A percentile compares a stretch with the other conserved stretches of the same genome.
These are phyloP conservation scores for Neospora caninum DNA, from an alignment of 169 alveolate genomes.

Conservation along the genomic window DNA sequence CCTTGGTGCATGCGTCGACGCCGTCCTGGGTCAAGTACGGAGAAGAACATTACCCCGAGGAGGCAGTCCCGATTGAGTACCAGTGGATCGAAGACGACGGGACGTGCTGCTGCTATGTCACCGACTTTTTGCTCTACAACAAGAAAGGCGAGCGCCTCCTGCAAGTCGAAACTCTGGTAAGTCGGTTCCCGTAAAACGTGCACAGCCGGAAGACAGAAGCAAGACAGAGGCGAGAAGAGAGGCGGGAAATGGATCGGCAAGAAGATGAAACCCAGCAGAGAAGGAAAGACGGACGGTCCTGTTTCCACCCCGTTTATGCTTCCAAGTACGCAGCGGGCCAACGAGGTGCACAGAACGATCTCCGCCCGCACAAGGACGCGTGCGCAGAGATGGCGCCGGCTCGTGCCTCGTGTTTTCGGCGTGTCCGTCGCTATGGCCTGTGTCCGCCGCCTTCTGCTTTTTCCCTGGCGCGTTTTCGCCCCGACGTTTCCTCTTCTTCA, in stretches of 20 bases:
- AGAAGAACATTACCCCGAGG: constrained; percentile 46
- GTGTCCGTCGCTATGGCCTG: too few relatives aligned
- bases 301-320: too few relatives aligned
- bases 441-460: too few relatives aligned
- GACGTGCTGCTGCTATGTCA: constrained; percentile 43
- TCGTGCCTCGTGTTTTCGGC: too few relatives aligned
- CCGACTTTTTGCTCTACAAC: constrained; percentile 58
- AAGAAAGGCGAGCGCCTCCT: constrained; percentile 57
- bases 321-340: too few relatives aligned
- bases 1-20: constrained; percentile 38
- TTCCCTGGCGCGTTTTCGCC: too few relatives aligned
- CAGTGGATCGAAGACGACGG: constrained; percentile 57
- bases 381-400: too few relatives aligned
- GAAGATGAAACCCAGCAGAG: neutral
- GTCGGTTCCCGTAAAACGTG: neutral
- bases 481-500: neutral
- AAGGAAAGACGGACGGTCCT: too few relatives aligned
- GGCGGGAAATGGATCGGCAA: neutral
- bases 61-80: constrained; percentile 46
- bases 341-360: too few relatives aligned
- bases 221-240: neutral
- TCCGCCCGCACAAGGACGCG: too few relatives aligned
- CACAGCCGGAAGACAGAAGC: too few relatives aligned
- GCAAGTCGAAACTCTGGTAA: constrained; percentile 49
- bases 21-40: constrained; percentile 59